Evolutionary conservation across 2,329 filamentous ascomycete genomes (phyloP).

Genomic region (Xylariomycetidae sp.): DNA sequence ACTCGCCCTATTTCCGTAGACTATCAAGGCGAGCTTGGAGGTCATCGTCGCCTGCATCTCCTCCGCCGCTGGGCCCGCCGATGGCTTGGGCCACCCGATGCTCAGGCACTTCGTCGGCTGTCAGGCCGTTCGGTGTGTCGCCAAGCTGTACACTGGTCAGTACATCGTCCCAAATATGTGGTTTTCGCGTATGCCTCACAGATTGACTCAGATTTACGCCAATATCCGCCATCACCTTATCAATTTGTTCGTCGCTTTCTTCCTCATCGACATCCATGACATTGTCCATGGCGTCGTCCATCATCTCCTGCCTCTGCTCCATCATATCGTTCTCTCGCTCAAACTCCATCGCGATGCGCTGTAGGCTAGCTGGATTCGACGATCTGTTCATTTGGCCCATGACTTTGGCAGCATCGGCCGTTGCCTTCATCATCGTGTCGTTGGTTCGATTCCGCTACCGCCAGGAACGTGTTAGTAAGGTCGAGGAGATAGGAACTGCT

Average conservation of each 20-base stretch:
- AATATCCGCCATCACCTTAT: conserved; percentile 94
- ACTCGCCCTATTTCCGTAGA: conserved; percentile 64
- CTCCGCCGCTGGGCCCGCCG: conserved; percentile 50
- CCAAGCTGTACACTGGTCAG: conserved; percentile 69
- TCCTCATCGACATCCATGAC: conserved; percentile 86
- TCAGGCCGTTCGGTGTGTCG: conserved; percentile 81
- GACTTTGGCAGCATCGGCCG: conserved; percentile 94
- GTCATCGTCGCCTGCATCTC: conserved; percentile 75
- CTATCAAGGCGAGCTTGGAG: conserved; percentile 91
- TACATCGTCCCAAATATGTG: no score
- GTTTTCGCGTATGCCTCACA: no score
- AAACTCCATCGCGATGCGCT: conserved; percentile 98
- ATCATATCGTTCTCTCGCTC: conserved; percentile 98
- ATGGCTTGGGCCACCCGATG: conserved; percentile 80
- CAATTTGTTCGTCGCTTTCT: conserved; percentile 93
- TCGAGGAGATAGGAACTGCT: no score
- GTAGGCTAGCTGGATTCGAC: conserved; percentile 93
- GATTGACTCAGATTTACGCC: conserved; percentile 86
- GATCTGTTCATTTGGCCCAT: conserved; percentile 95
- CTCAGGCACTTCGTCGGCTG: conserved; percentile 66
- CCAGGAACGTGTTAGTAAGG: no score
- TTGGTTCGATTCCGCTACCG: conserved; percentile 97
- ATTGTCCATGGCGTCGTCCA: conserved; percentile 98
- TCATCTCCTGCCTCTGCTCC: conserved; percentile 98
- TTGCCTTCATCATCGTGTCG: conserved; percentile 99